A percentile compares a stretch with the other conserved stretches of the same genome.
phyloP scores from a whole-genome alignment of 1,284 basidiomycete species.

The Sanghuangporus baumii region DNA sequence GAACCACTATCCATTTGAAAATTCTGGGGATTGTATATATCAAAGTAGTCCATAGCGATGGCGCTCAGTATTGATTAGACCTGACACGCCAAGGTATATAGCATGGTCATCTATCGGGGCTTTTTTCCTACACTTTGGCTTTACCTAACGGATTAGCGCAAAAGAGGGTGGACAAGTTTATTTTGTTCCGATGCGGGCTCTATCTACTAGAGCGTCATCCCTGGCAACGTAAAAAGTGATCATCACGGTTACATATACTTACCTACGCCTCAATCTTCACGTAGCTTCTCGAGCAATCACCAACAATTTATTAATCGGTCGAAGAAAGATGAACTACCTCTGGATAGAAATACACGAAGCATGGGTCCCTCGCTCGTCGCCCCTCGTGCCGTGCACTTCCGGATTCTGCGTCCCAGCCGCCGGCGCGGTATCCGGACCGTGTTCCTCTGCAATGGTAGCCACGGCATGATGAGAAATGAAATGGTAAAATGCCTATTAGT shows the following conservation, averaged over 20 bases:
- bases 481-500: constrained; percentile 16
- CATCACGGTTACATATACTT: neutral
- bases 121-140: neutral
- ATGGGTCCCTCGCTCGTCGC: neutral
- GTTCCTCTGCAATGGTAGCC: neutral
- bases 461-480: constrained; percentile 1
- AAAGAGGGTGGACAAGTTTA: neutral
- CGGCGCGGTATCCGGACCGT: constrained; percentile 4
- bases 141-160: neutral
- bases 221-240: neutral
- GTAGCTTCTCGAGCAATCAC: neutral
- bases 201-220: neutral
- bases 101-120: neutral
- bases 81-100: neutral
- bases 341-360: neutral
- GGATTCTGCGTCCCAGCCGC: neutral
- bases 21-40: neutral
- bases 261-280: neutral
- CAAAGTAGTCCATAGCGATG: neutral
- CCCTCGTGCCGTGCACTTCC: neutral
- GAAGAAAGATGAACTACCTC: neutral
- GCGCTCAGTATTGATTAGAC: neutral
- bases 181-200: neutral
- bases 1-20: neutral
- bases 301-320: neutral